These are phyloP conservation scores for Atalantia buxifolia DNA, from an alignment of 345 rosid species.

Conservation along the genomic window DNA sequence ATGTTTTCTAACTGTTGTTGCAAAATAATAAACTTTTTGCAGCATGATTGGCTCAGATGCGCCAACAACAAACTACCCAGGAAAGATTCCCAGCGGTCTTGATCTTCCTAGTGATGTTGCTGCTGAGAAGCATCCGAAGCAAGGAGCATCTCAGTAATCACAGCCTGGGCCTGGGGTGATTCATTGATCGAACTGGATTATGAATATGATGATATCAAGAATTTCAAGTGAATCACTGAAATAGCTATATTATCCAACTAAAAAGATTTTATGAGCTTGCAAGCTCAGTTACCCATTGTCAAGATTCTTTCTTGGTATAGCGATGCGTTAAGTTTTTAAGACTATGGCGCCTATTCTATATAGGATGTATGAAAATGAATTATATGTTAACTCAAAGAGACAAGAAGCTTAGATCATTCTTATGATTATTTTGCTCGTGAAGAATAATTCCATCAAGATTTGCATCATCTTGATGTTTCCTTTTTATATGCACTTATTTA, in stretches of 20 bases:
- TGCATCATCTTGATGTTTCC: not conserved
- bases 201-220: not conserved
- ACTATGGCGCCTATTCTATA: constrained; percentile 2
- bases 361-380: not conserved
- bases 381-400: not conserved
- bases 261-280: not conserved
- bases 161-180: not conserved
- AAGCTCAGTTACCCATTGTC: not conserved
- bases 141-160: constrained; percentile 1
- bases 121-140: constrained; percentile 20
- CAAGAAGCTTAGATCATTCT: not conserved
- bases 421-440: not conserved
- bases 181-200: not conserved
- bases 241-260: not conserved
- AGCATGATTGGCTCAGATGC: constrained; percentile 46
- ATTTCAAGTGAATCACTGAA: not conserved
- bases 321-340: not conserved
- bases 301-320: not conserved
- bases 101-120: constrained; percentile 61
- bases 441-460: not conserved
- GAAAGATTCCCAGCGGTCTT: constrained; percentile 48
- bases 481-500: not conserved
- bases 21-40: constrained; percentile 6
- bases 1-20: not conserved
- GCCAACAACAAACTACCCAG: constrained; percentile 51